Evolutionary conservation across 1,284 basidiomycete genomes (phyloP).

Genomic region (Cutaneotrichosporon cavernicola): DNA sequence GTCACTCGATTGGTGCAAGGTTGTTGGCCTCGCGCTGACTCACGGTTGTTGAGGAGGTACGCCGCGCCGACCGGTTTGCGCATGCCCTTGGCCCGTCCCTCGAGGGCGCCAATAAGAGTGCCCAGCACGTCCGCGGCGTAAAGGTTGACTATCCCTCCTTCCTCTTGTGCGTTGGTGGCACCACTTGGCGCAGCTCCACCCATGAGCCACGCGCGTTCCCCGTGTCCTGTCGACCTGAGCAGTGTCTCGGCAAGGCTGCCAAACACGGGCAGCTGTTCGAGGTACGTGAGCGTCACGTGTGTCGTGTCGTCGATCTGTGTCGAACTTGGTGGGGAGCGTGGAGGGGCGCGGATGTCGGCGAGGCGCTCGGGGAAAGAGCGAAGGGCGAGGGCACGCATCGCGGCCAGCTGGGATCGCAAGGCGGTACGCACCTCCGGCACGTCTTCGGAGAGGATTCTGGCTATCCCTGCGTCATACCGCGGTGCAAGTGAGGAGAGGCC

Average conservation of each 20-base stretch:
- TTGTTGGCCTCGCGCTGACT: constrained; percentile 17
- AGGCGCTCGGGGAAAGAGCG: constrained; percentile 52
- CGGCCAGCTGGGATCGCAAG: constrained; percentile 28
- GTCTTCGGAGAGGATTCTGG: constrained; percentile 26
- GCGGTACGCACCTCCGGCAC: constrained; percentile 28
- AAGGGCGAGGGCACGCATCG: constrained; percentile 35
- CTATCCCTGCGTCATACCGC: constrained; percentile 36
- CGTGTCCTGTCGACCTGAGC: constrained; percentile 38
- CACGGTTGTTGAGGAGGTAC: constrained; percentile 52
- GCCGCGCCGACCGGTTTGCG: constrained; percentile 40
- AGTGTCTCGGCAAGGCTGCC: constrained; percentile 41
- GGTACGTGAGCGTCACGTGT: constrained; percentile 46
- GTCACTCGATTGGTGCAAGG: neutral
- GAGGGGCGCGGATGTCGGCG: constrained; percentile 45
- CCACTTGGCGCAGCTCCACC: constrained; percentile 25
- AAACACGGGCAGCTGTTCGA: constrained; percentile 46
- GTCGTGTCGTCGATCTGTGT: constrained; percentile 43
- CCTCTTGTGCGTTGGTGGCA: constrained; percentile 25
- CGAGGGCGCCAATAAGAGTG: constrained; percentile 44
- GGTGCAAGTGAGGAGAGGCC: constrained; percentile 32
- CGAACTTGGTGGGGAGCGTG: constrained; percentile 15
- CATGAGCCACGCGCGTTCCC: constrained; percentile 55
- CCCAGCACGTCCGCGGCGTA: constrained; percentile 51
- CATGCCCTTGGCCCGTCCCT: constrained; percentile 39
- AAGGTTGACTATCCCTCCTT: constrained; percentile 50